phyloP scores from a whole-genome alignment of 768 basidiomycete genomes.

The Leccinum rimulosum region DNA sequence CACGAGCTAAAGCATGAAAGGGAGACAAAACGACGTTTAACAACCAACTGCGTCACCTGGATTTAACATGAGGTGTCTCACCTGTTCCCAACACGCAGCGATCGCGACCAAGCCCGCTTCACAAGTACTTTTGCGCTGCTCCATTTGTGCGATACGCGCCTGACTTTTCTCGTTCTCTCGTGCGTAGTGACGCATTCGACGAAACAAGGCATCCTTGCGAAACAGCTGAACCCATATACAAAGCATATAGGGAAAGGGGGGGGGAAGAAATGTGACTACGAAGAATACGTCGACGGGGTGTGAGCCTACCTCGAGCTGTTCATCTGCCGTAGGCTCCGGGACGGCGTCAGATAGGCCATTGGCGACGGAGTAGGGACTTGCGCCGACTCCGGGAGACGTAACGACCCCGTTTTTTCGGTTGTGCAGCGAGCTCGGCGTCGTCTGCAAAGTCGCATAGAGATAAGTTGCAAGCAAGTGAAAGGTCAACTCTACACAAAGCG shows the following conservation, averaged over 20 bases:
- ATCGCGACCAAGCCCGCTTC: slow-evolving; percentile 73
- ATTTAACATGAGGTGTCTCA: slow-evolving; percentile 29
- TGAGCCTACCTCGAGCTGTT: slow-evolving; percentile 62
- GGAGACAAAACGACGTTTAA: slow-evolving; percentile 1
- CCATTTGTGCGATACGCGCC: slow-evolving; percentile 59
- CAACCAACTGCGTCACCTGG: not conserved
- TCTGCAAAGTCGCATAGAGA: slow-evolving; percentile 37
- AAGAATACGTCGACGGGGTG: slow-evolving; percentile 19
- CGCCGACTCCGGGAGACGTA: slow-evolving; percentile 40
- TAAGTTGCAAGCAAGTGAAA: slow-evolving; percentile 9
- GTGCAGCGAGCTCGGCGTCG: slow-evolving; percentile 41
- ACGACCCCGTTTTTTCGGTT: slow-evolving; percentile 59
- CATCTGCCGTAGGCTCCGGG: slow-evolving; percentile 47
- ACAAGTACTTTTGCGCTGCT: slow-evolving; percentile 60
- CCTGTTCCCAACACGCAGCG: slow-evolving; percentile 79
- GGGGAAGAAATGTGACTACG: slow-evolving; percentile 23
- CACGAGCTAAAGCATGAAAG: slow-evolving; percentile 47
- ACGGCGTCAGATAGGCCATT: slow-evolving; percentile 38
- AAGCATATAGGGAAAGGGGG: slow-evolving; percentile 2
- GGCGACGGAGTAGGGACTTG: slow-evolving; percentile 43
- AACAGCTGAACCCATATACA: slow-evolving; percentile 51
- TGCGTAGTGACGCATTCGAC: slow-evolving; percentile 81
- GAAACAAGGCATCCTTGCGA: slow-evolving; percentile 82
- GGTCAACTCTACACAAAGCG: slow-evolving; percentile 8
- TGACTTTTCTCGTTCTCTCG: slow-evolving; percentile 69